These are phyloP conservation scores for Flaveria sonorensis DNA, from an alignment of 129 eudicot species.

Conservation along the genomic window DNA sequence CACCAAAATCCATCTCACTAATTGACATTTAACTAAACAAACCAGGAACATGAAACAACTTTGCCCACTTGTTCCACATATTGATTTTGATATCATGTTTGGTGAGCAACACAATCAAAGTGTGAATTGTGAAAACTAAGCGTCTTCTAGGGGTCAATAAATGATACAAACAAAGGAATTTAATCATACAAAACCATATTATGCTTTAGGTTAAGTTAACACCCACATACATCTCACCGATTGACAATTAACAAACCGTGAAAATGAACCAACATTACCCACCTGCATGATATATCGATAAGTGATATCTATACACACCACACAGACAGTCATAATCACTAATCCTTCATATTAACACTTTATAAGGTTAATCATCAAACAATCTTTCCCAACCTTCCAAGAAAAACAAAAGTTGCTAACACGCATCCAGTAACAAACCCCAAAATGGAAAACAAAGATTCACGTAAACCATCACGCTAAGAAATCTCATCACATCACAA, in stretches of 20 bases:
- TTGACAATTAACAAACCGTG: constrained; percentile 21
- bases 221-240: constrained; percentile 15
- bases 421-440: constrained; percentile 1
- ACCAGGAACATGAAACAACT: constrained; percentile 15
- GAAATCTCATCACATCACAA: constrained; percentile 13
- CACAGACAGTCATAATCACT: constrained; percentile 6
- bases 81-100: not conserved
- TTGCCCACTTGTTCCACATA: constrained; percentile 16
- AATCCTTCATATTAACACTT: constrained; percentile 5
- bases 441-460: constrained; percentile 2
- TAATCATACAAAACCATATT: constrained; percentile 7
- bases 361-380: constrained; percentile 1
- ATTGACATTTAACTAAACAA: constrained; percentile 27
- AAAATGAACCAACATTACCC: constrained; percentile 23
- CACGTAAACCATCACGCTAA: constrained; percentile 14
- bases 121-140: not conserved
- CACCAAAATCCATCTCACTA: constrained; percentile 22
- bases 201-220: constrained; percentile 5
- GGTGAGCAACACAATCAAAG: not conserved
- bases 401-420: not conserved
- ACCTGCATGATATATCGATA: not conserved
- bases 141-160: not conserved
- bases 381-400: constrained; percentile 18
- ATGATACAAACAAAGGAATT: not conserved
- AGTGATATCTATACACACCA: not conserved